phyloP scores from a whole-genome alignment of 2,329 filamentous ascomycete genomes.

The Hypoxylon sp. region DNA sequence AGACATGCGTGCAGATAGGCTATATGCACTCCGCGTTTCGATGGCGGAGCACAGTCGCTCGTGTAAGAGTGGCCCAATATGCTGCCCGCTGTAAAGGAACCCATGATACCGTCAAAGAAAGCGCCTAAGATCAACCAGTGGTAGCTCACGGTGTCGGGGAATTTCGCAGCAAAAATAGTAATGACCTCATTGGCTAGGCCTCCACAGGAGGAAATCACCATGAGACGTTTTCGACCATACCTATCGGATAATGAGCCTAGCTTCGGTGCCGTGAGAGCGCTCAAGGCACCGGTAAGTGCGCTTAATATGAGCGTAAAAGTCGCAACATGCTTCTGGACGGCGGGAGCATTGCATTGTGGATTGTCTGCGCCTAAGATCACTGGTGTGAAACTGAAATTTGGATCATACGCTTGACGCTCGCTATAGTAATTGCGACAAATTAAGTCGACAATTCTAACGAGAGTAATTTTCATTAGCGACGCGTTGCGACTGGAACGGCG shows the following conservation, averaged over 20 bases:
- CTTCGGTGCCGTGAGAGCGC: slow-evolving; percentile 85
- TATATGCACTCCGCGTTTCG: slow-evolving; percentile 84
- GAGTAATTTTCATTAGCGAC: slow-evolving; percentile 32
- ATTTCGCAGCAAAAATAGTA: slow-evolving; percentile 83
- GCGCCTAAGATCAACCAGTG: slow-evolving; percentile 84
- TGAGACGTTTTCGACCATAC: slow-evolving; percentile 81
- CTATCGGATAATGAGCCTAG: slow-evolving; percentile 89
- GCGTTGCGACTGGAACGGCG: slow-evolving; percentile 7
- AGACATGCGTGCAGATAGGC: slow-evolving; percentile 92
- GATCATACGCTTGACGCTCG: slow-evolving; percentile 72
- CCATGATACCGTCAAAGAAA: slow-evolving; percentile 84
- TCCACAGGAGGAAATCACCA: slow-evolving; percentile 81
- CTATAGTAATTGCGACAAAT: slow-evolving; percentile 88
- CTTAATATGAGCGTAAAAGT: slow-evolving; percentile 83
- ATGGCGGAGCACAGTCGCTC: slow-evolving; percentile 87
- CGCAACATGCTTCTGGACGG: slow-evolving; percentile 82
- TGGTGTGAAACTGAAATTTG: slow-evolving; percentile 72
- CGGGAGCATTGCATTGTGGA: slow-evolving; percentile 82
- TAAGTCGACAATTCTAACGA: slow-evolving; percentile 77
- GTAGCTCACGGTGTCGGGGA: slow-evolving; percentile 79
- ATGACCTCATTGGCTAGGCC: slow-evolving; percentile 81
- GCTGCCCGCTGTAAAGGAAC: slow-evolving; percentile 88
- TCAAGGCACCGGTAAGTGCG: slow-evolving; percentile 81
- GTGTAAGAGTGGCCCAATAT: slow-evolving; percentile 87
- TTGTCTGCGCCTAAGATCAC: slow-evolving; percentile 79